phyloP scores from a whole-genome alignment of 192 early-diverging fungal genomes.

The Gigaspora rosea region DNA sequence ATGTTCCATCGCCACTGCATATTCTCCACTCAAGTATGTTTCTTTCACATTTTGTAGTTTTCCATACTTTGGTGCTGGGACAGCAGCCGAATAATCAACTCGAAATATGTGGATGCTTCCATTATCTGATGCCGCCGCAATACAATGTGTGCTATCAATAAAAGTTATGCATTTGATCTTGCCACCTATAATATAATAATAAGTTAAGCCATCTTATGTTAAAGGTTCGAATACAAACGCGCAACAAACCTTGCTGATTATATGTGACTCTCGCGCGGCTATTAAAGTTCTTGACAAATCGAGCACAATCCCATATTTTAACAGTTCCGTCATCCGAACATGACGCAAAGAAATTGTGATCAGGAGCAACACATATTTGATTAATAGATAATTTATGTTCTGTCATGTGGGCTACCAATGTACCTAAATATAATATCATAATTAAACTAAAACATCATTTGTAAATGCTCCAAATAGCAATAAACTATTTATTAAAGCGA shows the following conservation, averaged over 20 bases:
- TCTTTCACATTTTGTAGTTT: constrained; percentile 62
- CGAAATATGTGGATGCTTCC: constrained; percentile 80
- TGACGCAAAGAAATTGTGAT: constrained; percentile 76
- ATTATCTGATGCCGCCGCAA: constrained; percentile 79
- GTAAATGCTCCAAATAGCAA: neutral
- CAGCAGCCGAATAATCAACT: constrained; percentile 45
- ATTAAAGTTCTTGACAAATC: constrained; percentile 83
- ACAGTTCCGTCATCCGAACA: constrained; percentile 83
- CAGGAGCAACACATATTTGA: constrained; percentile 66
- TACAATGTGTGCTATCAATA: constrained; percentile 74
- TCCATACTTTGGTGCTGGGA: constrained; percentile 55
- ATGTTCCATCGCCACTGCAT: constrained; percentile 64
- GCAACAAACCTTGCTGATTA: constrained; percentile 57
- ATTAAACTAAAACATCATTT: neutral
- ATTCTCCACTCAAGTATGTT: constrained; percentile 58
- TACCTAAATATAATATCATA: constrained; percentile 37
- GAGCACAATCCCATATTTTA: constrained; percentile 79
- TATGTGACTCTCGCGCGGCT: constrained; percentile 75
- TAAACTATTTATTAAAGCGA: constrained; percentile 16
- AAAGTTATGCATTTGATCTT: constrained; percentile 77
- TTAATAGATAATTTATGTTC: constrained; percentile 85
- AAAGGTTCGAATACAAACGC: neutral
- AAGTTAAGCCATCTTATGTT: neutral
- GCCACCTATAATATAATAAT: constrained; percentile 53
- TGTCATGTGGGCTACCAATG: constrained; percentile 74